Conservation (phyloP, 345 rosid species). For the Lepidium didymum region DNA sequence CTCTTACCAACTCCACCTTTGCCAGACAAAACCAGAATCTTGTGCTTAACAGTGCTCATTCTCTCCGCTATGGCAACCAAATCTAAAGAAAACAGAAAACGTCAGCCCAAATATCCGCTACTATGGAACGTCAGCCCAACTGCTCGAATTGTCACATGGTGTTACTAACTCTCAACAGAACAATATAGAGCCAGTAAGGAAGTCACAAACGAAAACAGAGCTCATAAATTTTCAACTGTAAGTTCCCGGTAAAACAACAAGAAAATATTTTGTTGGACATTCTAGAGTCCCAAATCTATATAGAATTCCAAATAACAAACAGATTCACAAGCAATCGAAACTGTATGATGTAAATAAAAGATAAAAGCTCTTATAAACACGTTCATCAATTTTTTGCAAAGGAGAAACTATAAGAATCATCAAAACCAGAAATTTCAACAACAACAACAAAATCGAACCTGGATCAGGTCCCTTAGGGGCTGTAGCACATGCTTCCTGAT, state of each 20-base stretch:
- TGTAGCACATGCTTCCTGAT: conserved; percentile 80
- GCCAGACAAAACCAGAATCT: conserved; percentile 81
- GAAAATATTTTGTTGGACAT: not conserved
- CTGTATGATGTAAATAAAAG: not conserved
- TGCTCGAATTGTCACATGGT: not conserved
- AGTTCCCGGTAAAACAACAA: not conserved
- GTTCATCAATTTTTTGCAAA: not conserved
- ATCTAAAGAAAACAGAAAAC: conserved; percentile 37
- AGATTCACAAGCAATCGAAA: not conserved
- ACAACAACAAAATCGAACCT: conserved; percentile 33
- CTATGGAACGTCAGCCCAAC: not conserved
- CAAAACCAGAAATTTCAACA: not conserved
- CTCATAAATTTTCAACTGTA: not conserved
- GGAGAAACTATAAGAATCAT: not conserved
- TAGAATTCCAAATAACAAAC: not conserved
- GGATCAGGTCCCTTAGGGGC: conserved; percentile 98
- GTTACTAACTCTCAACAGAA: not conserved
- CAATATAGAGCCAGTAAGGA: not conserved
- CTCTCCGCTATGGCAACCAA: conserved; percentile 87
- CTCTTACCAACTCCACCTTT: conserved; percentile 99
- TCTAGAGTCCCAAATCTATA: not conserved
- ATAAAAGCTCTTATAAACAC: not conserved
- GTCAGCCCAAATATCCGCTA: not conserved
- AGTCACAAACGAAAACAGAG: not conserved
- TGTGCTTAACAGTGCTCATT: conserved; percentile 93